Evolutionary conservation across 495 filamentous ascomycete genomes (phyloP).

Genomic region (Elasticomyces elasticus): DNA sequence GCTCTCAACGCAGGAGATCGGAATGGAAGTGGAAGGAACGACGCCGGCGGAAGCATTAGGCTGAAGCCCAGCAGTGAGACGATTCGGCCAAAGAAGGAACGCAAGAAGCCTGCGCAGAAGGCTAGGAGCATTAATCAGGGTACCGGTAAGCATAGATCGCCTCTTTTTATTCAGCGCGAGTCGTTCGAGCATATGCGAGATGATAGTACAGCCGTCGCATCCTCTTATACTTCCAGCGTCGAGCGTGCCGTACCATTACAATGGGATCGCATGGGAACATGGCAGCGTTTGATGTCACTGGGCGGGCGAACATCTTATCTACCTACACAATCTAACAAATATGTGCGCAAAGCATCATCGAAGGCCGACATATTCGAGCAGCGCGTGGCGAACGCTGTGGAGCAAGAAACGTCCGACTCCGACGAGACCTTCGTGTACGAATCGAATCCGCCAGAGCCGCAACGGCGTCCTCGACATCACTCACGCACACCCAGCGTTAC

Average conservation of each 20-base stretch:
- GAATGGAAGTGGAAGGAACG: constrained; percentile 40
- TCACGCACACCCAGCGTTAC: constrained; percentile 92
- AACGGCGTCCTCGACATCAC: constrained; percentile 72
- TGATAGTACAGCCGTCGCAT: constrained; percentile 1
- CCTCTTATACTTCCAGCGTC: neutral
- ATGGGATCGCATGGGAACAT: too few relatives aligned
- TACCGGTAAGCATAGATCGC: constrained; percentile 50
- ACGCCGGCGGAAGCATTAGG: constrained; percentile 63
- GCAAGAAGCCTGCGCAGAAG: constrained; percentile 67
- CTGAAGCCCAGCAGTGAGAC: constrained; percentile 86
- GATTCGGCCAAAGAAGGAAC: constrained; percentile 83
- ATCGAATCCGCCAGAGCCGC: constrained; percentile 86
- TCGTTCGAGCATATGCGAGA: constrained; percentile 2
- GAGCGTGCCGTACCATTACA: too few relatives aligned
- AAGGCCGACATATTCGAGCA: constrained; percentile 98
- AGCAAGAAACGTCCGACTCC: constrained; percentile 86
- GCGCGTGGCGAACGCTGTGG: constrained; percentile 88
- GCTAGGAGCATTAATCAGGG: constrained; percentile 58
- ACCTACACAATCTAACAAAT: constrained; percentile 25
- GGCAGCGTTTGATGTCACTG: constrained; percentile 3
- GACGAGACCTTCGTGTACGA: constrained; percentile 99
- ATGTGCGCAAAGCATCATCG: constrained; percentile 56
- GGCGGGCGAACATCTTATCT: constrained; percentile 8
- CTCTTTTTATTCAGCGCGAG: constrained; percentile 1
- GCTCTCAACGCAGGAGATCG: constrained; percentile 62